Evolutionary conservation across 805 yeast genomes (phyloP).

Genomic region (Saturnispora mendoncae): DNA sequence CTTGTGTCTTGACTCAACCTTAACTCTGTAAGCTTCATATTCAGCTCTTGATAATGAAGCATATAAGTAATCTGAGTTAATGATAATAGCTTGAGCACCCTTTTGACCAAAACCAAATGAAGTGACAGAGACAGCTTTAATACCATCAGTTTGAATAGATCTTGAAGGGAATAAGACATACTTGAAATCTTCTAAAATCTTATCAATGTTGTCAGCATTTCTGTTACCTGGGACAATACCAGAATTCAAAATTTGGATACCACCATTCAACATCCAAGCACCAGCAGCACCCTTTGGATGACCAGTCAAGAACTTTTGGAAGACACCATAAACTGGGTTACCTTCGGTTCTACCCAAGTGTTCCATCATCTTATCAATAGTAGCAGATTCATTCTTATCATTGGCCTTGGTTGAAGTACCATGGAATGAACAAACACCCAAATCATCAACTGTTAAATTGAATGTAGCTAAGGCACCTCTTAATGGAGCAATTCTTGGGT

Average conservation of each 20-base stretch:
- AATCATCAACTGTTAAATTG: slow-evolving; percentile 87
- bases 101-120: slow-evolving; percentile 99
- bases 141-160: slow-evolving; percentile 88
- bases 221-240: slow-evolving; percentile 96
- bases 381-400: slow-evolving; percentile 94
- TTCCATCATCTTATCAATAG: slow-evolving; percentile 84
- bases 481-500: slow-evolving; percentile 91
- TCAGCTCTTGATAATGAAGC: slow-evolving; percentile 67
- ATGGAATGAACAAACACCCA: slow-evolving; percentile 96
- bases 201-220: slow-evolving; percentile 95
- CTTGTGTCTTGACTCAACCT: slow-evolving; percentile 64
- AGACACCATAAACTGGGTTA: slow-evolving; percentile 94
- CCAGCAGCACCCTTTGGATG: slow-evolving; percentile 99
- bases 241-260: slow-evolving; percentile 79
- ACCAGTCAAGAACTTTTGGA: slow-evolving; percentile 98
- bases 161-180: slow-evolving; percentile 91
- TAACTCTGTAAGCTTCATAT: slow-evolving; percentile 61
- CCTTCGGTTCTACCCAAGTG: slow-evolving; percentile 97
- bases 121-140: slow-evolving; percentile 93
- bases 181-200: slow-evolving; percentile 70
- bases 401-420: slow-evolving; percentile 99
- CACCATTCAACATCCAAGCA: slow-evolving; percentile 99
- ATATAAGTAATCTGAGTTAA: slow-evolving; percentile 89
- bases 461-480: slow-evolving; percentile 95
- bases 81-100: slow-evolving; percentile 91